These are phyloP conservation scores for Claviceps citrina DNA, from an alignment of 2,329 filamentous ascomycete species.

Conservation along the genomic window DNA sequence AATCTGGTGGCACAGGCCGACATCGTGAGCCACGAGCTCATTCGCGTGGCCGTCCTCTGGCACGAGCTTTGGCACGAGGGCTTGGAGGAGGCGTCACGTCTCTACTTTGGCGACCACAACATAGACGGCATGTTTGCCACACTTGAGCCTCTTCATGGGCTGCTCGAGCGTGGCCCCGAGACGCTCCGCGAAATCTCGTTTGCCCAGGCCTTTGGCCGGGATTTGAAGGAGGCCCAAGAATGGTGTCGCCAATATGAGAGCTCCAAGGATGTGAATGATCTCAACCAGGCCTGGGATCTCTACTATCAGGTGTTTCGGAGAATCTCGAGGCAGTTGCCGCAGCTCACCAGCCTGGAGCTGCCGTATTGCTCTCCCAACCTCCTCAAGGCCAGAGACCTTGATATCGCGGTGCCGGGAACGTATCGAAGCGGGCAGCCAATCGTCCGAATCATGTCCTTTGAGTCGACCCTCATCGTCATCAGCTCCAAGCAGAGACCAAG, in stretches of 20 bases:
- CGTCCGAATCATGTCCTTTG: conserved; percentile 76
- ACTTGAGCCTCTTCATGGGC: conserved; percentile 76
- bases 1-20: conserved; percentile 90
- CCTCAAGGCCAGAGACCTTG: conserved; percentile 68
- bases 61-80: conserved; percentile 99
- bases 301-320: conserved; percentile 98
- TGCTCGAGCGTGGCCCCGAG: conserved; percentile 80
- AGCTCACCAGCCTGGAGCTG: conserved; percentile 81
- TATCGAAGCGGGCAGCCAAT: conserved; percentile 68
- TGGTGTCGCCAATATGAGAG: conserved; percentile 88
- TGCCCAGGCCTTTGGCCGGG: conserved; percentile 88
- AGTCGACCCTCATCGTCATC: conserved; percentile 79
- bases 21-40: conserved; percentile 87
- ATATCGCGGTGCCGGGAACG: conserved; percentile 88
- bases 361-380: conserved; percentile 95
- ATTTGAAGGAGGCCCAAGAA: conserved; percentile 84
- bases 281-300: conserved; percentile 97
- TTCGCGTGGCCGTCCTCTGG: conserved; percentile 93
- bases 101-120: conserved; percentile 96
- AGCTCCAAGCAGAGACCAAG: conserved; percentile 92
- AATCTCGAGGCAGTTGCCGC: conserved; percentile 82
- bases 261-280: conserved; percentile 79
- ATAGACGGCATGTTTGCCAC: conserved; percentile 94
- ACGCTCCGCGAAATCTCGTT: conserved; percentile 94
- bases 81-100: conserved; percentile 82